Conservation (phyloP, 352 stramenopile genomes). For the Pythium aristosporum region DNA sequence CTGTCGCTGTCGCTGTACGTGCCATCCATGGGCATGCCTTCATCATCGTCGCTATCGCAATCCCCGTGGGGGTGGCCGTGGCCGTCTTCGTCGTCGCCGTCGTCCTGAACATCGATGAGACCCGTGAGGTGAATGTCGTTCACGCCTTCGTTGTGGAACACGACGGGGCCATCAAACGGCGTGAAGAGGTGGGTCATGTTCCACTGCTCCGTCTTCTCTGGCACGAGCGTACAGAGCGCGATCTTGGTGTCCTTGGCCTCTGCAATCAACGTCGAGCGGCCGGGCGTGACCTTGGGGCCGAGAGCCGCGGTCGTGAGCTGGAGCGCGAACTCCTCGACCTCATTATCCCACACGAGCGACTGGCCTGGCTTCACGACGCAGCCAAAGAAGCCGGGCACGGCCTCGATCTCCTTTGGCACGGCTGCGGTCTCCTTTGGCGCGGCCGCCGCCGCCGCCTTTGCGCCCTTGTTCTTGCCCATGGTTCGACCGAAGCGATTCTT, state of each 20-base stretch:
- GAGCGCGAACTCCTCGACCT: slow-evolving; percentile 73
- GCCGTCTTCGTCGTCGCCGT: slow-evolving; percentile 63
- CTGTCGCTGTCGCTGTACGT: slow-evolving; percentile 27
- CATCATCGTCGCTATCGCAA: slow-evolving; percentile 38
- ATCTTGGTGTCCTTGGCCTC: slow-evolving; percentile 68
- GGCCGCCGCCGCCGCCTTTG: slow-evolving; percentile 1
- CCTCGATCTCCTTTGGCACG: slow-evolving; percentile 37
- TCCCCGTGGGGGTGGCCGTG: slow-evolving; percentile 24
- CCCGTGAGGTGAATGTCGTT: slow-evolving; percentile 83
- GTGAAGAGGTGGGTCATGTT: slow-evolving; percentile 80
- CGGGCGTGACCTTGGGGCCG: slow-evolving; percentile 42
- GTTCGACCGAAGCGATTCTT: neutral
- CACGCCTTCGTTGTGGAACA: slow-evolving; percentile 65
- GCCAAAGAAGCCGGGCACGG: slow-evolving; percentile 80
- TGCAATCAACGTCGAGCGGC: slow-evolving; percentile 77
- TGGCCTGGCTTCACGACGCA: slow-evolving; percentile 64
- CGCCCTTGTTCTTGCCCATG: slow-evolving; percentile 31
- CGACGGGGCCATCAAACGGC: slow-evolving; percentile 65
- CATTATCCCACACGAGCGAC: slow-evolving; percentile 65
- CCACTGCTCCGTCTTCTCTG: slow-evolving; percentile 64
- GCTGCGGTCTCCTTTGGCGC: neutral
- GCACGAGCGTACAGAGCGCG: slow-evolving; percentile 71
- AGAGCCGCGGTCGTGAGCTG: slow-evolving; percentile 79
- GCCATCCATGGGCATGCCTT: slow-evolving; percentile 29
- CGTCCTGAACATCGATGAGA: slow-evolving; percentile 76